phyloP scores from a whole-genome alignment of 192 early-diverging fungal genomes.

The Funneliformis geosporum region DNA sequence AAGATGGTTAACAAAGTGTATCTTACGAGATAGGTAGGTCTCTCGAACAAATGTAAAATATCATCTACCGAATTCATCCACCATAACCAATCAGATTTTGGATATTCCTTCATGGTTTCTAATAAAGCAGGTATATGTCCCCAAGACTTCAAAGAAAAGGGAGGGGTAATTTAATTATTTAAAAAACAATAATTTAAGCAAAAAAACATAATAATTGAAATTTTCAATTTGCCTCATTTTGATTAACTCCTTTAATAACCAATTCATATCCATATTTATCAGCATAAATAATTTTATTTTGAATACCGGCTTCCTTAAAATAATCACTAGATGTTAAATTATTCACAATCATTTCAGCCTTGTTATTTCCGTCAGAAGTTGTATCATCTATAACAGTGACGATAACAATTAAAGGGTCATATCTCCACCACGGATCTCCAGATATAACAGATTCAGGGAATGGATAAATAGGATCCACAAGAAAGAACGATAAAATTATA shows the following conservation, averaged over 20 bases:
- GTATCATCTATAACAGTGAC: background rate
- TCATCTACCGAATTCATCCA: slow-evolving; percentile 6
- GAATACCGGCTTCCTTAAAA: background rate
- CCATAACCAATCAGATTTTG: slow-evolving; percentile 7
- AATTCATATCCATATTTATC: background rate
- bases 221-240: background rate
- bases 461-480: background rate
- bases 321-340: background rate
- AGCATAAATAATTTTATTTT: background rate
- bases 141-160: background rate
- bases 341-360: background rate
- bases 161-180: too few relatives aligned
- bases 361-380: background rate
- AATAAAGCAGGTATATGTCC: slow-evolving; percentile 5
- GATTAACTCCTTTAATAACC: background rate
- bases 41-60: too few relatives aligned
- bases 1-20: background rate
- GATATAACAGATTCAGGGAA: background rate
- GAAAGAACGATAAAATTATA: background rate
- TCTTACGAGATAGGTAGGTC: background rate
- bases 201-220: too few relatives aligned
- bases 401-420: background rate
- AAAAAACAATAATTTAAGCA: too few relatives aligned
- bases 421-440: background rate
- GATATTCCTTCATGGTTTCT: slow-evolving; percentile 13